Percentiles rank a stretch among this genome's conserved stretches.
phyloP scores from a whole-genome alignment of 192 early-diverging fungal species.

The Mortierella hygrophila region DNA sequence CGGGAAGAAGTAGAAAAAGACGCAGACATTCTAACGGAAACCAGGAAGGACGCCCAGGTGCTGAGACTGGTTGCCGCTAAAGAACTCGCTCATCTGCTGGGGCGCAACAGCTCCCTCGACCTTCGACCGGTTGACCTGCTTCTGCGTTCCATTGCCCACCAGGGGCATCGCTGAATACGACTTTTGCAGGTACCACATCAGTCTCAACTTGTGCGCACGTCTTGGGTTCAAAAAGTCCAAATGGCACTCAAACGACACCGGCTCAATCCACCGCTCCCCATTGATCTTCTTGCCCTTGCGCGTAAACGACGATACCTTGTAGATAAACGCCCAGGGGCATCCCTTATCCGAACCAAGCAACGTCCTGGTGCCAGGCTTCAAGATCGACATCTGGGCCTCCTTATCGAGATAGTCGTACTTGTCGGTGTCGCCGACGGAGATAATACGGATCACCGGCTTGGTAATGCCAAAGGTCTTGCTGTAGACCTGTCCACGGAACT shows the following conservation, averaged over 20 bases:
- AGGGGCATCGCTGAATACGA: slow-evolving; percentile 35
- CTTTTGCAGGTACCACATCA: slow-evolving; percentile 53
- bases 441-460: slow-evolving; percentile 54
- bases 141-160: slow-evolving; percentile 16
- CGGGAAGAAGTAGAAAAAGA: neutral
- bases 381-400: slow-evolving; percentile 53
- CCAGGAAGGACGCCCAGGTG: neutral
- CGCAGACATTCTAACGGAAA: slow-evolving; percentile 13
- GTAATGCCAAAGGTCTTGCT: slow-evolving; percentile 60
- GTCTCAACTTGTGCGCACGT: slow-evolving; percentile 50
- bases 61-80: slow-evolving; percentile 10
- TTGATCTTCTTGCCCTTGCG: slow-evolving; percentile 57
- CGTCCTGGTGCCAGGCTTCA: slow-evolving; percentile 54
- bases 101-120: slow-evolving; percentile 32
- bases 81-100: slow-evolving; percentile 46
- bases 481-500: slow-evolving; percentile 49
- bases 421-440: slow-evolving; percentile 57
- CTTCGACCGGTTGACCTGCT: slow-evolving; percentile 39
- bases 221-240: slow-evolving; percentile 58
- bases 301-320: slow-evolving; percentile 56
- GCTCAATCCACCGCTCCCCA: slow-evolving; percentile 57
- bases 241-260: slow-evolving; percentile 56
- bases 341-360: slow-evolving; percentile 55
- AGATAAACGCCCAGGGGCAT: slow-evolving; percentile 55
- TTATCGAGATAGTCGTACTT: slow-evolving; percentile 61